Base-by-base conservation (phyloP, 805 yeast species). In the Sugiyamaella mastotermitis region DNA sequence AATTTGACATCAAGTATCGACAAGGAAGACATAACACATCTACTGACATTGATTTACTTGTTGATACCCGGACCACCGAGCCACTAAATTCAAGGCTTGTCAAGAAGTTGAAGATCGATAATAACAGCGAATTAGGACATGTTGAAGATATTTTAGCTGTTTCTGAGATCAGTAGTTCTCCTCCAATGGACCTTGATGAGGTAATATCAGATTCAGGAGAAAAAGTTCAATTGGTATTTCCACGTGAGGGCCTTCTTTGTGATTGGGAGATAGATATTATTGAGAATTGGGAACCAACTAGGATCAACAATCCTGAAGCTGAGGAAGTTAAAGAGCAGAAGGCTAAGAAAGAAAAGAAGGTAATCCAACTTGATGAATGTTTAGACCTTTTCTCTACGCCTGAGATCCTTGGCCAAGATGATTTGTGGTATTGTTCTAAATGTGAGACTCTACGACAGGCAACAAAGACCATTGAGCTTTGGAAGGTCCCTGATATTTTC, bases 401-500 rank as follows among this genome's bases (percentile, higher is more conserved):
- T 0, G 98, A 90, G 57, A 76, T 87, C 2, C 67, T 90, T 31
- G 85, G 96, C 10, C 82, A 84, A 35, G 80, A 85, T 38, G 97
- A 90, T 60, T 66, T 86, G 23, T 90, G 97, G 97, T 88, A 80
- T 52, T 90, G 98, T 58, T 94, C 96, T 1, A 62, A 67, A 9
- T 90, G 98, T 65, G 77, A 83, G 52, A 92, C 83, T 37, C 95
- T 86, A 52, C 74, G 87, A 42, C 86, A 83, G 49, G 97, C 97
- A 0, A 78, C 94, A 1, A 90, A 92, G 53, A 81, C 84, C 31
- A 81, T 92, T 38, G 94, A 87, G 58, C 64, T 90, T 14, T 92
- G 97, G 97, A 73, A 78, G n/a, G 78, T 84, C 0, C 97, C 97
- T 1, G 97, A 92, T 55, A 76, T 92, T 20, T 66, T 92, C 46